A percentile compares a stretch with the other conserved stretches of the same genome.
These are phyloP conservation scores for Haberlea rhodopensis DNA, from an alignment of 257 asterid genomes.

Conservation along the genomic window DNA sequence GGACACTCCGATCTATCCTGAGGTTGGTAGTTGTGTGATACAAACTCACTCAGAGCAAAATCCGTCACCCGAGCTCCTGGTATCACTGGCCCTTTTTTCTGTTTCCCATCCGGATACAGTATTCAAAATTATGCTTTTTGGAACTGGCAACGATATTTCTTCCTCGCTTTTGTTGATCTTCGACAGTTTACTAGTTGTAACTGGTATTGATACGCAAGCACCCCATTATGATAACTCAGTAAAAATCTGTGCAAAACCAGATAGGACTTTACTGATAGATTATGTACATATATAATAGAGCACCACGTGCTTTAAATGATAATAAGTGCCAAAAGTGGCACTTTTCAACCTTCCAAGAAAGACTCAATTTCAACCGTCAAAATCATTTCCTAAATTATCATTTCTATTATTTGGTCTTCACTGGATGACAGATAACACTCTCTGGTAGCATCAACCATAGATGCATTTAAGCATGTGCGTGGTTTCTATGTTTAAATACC, in stretches of 20 bases:
- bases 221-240: constrained; percentile 51
- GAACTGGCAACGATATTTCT: constrained; percentile 38
- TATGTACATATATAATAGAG: background rate
- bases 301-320: background rate
- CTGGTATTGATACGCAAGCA: constrained; percentile 67
- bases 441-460: background rate
- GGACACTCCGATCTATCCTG: constrained; percentile 60
- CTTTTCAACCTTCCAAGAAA: background rate
- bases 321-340: constrained; percentile 2
- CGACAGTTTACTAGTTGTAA: constrained; percentile 30
- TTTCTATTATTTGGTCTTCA: background rate
- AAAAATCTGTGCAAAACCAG: constrained; percentile 23
- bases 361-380: background rate
- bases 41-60: constrained; percentile 60
- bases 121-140: constrained; percentile 37
- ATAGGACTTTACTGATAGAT: background rate
- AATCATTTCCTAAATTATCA: background rate
- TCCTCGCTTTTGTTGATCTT: constrained; percentile 34
- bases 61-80: constrained; percentile 52
- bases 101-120: constrained; percentile 35
- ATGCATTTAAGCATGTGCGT: background rate
- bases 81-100: constrained; percentile 47
- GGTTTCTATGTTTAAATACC: no score
- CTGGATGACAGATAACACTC: background rate
- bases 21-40: constrained; percentile 64